Base-by-base conservation (phyloP, 352 stramenopile genomes). In the Halophytophthora batemanensis region DNA sequence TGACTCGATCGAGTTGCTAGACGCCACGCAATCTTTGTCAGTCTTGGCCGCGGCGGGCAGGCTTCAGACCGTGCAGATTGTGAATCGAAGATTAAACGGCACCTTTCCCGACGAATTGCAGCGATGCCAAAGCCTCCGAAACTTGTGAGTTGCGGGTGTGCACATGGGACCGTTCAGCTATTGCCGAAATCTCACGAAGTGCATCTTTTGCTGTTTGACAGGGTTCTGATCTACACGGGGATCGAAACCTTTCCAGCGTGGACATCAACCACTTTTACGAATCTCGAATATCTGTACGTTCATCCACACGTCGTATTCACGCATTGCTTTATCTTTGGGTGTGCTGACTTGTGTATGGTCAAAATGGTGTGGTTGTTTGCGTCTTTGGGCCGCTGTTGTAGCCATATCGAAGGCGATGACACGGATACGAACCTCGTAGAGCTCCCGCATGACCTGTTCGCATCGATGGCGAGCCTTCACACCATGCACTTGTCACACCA, bases 231-330 rank as follows among this genome's bases (percentile, higher is more conserved):
- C 33, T 53, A 69, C 50, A 69, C 61, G 2, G 57, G 50, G 18
- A 56, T 74, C 1, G 31, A 61, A 42, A 13, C 33, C 8, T 55
- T 74, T 17, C 65, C 65, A 12, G 14, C 48, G 0, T 75, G 61
- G 61, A 45, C 52, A 17, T 59, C 40, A n/a, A 17, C 44, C 2
- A 50, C 54, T 0, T 72, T 75, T 28, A 36, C 44, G 2, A 62
- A 75, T 6, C 45, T 72, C 7, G 62, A 75, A 40, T 75, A 72
- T 18, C 45, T 75, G 66, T 75, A 66, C 18, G 61, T 59, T 40
- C n/a, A 25, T 19, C 12, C 12, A n/a, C 29, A 15, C 41, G 2
- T 56, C 28, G 4, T 11, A 41, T 54, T 13, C 33, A 28, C 31
- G 7, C 6, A 8, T 10, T 31, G 25, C n/a, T 31, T 31, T 31